Conservation (phyloP, 768 basidiomycete genomes). For the Xerocomus spinulosus region DNA sequence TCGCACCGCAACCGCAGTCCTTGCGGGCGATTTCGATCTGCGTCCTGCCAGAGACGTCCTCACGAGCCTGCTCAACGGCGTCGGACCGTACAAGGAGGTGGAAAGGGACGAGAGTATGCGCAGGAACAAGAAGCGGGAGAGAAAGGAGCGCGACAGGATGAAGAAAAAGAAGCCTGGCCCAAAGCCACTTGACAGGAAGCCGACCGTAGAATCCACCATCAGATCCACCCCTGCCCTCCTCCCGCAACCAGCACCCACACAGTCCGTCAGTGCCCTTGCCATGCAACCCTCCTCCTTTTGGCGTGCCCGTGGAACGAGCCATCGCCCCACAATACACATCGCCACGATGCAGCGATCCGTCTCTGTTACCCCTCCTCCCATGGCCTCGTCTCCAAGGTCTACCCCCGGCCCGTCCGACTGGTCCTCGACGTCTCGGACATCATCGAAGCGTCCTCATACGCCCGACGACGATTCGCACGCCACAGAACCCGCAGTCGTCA, state of each 20-base stretch:
- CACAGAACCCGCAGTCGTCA: constrained; percentile 19
- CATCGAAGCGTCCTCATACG: constrained; percentile 75
- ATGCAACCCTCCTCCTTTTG: constrained; percentile 53
- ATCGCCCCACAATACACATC: constrained; percentile 64
- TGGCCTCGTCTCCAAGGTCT: constrained; percentile 59
- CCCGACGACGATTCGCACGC: constrained; percentile 58
- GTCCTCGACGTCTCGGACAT: constrained; percentile 67
- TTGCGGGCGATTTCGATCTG: constrained; percentile 71
- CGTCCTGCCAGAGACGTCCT: constrained; percentile 68
- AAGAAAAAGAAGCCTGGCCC: constrained; percentile 39
- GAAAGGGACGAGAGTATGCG: constrained; percentile 58
- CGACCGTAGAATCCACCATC: constrained; percentile 13
- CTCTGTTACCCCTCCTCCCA: constrained; percentile 72
- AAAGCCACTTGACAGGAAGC: constrained; percentile 33
- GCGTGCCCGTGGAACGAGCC: constrained; percentile 44
- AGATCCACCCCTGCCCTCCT: constrained; percentile 17
- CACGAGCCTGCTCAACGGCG: constrained; percentile 75
- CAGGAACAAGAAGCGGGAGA: constrained; percentile 49
- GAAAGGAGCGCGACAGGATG: constrained; percentile 46
- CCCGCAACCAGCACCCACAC: constrained; percentile 10
- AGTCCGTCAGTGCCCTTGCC: constrained; percentile 28
- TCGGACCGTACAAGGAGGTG: constrained; percentile 57
- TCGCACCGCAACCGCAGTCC: constrained; percentile 70
- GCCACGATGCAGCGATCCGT: constrained; percentile 63
- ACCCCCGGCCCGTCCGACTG: constrained; percentile 76